A percentile compares a stretch with the other conserved stretches of the same genome.
Evolutionary conservation across 192 early-diverging fungal genomes (phyloP).

Genomic region (Gigaspora rosea): DNA sequence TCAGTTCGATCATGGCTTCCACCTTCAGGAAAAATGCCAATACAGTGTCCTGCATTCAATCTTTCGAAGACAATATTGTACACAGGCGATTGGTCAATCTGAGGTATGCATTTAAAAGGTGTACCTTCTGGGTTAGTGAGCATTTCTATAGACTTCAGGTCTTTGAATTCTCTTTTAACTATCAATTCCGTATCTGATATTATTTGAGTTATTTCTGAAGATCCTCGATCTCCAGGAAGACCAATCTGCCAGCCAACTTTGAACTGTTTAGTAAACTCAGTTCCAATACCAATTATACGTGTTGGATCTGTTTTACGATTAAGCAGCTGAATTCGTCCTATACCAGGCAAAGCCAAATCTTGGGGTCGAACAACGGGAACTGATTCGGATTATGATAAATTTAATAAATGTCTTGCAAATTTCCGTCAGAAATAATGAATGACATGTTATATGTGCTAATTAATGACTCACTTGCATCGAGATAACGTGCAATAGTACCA

Average conservation of each 20-base stretch:
- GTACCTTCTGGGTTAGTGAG: slow-evolving; percentile 62
- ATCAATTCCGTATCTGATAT: slow-evolving; percentile 80
- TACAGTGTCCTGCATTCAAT: slow-evolving; percentile 70
- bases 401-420: background rate
- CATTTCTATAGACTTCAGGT: slow-evolving; percentile 61
- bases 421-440: background rate
- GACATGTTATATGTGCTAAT: background rate
- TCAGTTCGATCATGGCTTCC: slow-evolving; percentile 96
- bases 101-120: slow-evolving; percentile 70
- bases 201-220: slow-evolving; percentile 73
- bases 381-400: slow-evolving; percentile 27
- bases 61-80: slow-evolving; percentile 82
- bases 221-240: slow-evolving; percentile 61
- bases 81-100: slow-evolving; percentile 88
- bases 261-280: slow-evolving; percentile 69
- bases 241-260: slow-evolving; percentile 62
- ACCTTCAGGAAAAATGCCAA: slow-evolving; percentile 98
- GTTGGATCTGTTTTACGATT: slow-evolving; percentile 69
- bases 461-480: slow-evolving; percentile 73
- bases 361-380: slow-evolving; percentile 93
- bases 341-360: slow-evolving; percentile 77
- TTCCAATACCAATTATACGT: slow-evolving; percentile 69
- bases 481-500: slow-evolving; percentile 73
- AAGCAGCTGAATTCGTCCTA: slow-evolving; percentile 68
- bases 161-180: slow-evolving; percentile 78